Conservation (phyloP, 495 filamentous ascomycete genomes). For the Tricharina praecox region DNA sequence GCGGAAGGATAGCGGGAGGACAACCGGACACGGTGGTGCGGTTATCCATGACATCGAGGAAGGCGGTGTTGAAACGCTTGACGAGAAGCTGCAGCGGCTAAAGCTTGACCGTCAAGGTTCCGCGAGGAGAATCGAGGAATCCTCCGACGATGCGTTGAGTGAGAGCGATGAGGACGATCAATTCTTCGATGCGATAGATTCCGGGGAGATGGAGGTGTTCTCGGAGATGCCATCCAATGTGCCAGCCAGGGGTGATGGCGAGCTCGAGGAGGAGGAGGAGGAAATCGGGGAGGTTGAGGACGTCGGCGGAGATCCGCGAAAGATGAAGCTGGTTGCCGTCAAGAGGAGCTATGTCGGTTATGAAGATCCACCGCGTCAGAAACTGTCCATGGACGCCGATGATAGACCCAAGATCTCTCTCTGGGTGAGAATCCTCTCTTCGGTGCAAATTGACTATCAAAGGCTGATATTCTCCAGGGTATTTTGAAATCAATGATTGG, state of each 20-base stretch:
- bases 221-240: conserved; percentile 33
- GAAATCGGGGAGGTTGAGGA: conserved; percentile 32
- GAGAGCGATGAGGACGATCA: conserved; percentile 77
- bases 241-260: not conserved
- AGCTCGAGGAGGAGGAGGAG: not conserved
- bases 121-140: conserved; percentile 18
- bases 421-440: conserved; percentile 49
- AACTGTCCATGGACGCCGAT: conserved; percentile 78
- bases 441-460: conserved; percentile 2
- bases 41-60: conserved; percentile 5
- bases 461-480: conserved; percentile 40
- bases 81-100: conserved; percentile 29
- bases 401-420: conserved; percentile 84
- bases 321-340: conserved; percentile 42
- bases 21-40: conserved; percentile 26
- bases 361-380: conserved; percentile 62
- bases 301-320: conserved; percentile 29
- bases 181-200: conserved; percentile 93
- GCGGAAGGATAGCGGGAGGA: conserved; percentile 36
- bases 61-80: conserved; percentile 6
- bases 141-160: conserved; percentile 28
- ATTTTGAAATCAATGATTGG: conserved; percentile 99
- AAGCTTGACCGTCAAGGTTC: conserved; percentile 11
- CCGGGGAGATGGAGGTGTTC: conserved; percentile 70
- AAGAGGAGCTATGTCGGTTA: conserved; percentile 71